Conservation (phyloP, 345 rosid genomes). For the Salix udensis region DNA sequence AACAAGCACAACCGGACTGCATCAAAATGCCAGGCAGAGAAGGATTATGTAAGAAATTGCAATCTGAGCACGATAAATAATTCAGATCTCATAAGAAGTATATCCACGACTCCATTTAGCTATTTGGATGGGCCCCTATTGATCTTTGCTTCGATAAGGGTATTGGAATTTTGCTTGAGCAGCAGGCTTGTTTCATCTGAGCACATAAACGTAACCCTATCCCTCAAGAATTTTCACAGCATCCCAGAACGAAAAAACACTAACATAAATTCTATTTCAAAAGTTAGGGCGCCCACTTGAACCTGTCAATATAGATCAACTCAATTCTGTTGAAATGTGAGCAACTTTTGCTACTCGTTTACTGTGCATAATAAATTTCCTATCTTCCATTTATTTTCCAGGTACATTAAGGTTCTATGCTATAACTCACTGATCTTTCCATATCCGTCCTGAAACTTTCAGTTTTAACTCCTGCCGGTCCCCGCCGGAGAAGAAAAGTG, state of each 20-base stretch:
- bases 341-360: constrained; percentile 1
- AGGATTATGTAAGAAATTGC: neutral
- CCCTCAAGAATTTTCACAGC: neutral
- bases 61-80: no score
- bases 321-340: neutral
- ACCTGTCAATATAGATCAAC: neutral
- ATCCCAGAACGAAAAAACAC: neutral
- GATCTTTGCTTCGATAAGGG: no score
- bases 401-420: neutral
- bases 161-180: no score
- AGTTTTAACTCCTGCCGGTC: constrained; percentile 46
- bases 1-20: no score
- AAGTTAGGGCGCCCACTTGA: neutral
- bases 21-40: no score
- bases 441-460: constrained; percentile 46
- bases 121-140: no score
- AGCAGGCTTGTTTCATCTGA: no score
- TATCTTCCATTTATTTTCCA: neutral
- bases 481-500: constrained; percentile 53
- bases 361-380: neutral
- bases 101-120: no score
- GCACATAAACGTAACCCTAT: no score
- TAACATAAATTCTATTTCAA: neutral
- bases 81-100: no score
- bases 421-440: constrained; percentile 42